These are phyloP conservation scores for Henckelia pumila DNA, from an alignment of 257 asterid species.

Conservation along the genomic window DNA sequence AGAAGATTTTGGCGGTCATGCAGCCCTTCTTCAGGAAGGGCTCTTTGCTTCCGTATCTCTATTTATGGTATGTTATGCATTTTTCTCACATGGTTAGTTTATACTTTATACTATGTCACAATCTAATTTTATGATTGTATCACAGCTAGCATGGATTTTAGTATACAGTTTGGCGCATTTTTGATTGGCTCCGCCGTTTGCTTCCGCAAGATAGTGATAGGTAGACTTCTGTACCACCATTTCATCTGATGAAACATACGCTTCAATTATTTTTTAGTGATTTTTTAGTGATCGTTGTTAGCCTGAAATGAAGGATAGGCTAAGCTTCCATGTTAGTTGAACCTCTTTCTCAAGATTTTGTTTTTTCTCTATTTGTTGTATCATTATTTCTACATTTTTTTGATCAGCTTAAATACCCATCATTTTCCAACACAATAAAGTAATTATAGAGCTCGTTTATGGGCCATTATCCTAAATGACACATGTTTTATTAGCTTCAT, in stretches of 20 bases:
- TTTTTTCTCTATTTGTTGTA: conserved; percentile 8
- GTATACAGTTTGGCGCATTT: conserved; percentile 97
- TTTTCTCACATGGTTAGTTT: not conserved
- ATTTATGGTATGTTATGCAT: conserved; percentile 59
- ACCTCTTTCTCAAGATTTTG: conserved; percentile 18
- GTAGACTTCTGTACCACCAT: conserved; percentile 21
- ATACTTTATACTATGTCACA: conserved; percentile 12
- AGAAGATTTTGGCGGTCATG: conserved; percentile 97
- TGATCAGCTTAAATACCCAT: not conserved
- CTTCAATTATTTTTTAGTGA: conserved; percentile 28
- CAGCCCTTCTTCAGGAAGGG: conserved; percentile 92
- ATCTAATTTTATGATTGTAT: conserved; percentile 21
- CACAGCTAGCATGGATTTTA: conserved; percentile 86
- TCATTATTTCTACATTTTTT: conserved; percentile 13
- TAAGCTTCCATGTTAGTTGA: conserved; percentile 18
- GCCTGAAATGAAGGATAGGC: conserved; percentile 29
- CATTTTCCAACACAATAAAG: too few relatives aligned
- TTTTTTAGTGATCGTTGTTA: conserved; percentile 33
- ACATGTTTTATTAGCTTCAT: too few relatives aligned
- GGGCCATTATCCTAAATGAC: too few relatives aligned
- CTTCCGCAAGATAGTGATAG: conserved; percentile 4
- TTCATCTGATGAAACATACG: conserved; percentile 23
- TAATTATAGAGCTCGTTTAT: too few relatives aligned
- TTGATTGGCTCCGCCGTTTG: conserved; percentile 36
- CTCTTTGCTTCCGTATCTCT: conserved; percentile 85